Evolutionary conservation across 2,329 filamentous ascomycete species (phyloP).

Genomic region (Rugonectria rugulosa): DNA sequence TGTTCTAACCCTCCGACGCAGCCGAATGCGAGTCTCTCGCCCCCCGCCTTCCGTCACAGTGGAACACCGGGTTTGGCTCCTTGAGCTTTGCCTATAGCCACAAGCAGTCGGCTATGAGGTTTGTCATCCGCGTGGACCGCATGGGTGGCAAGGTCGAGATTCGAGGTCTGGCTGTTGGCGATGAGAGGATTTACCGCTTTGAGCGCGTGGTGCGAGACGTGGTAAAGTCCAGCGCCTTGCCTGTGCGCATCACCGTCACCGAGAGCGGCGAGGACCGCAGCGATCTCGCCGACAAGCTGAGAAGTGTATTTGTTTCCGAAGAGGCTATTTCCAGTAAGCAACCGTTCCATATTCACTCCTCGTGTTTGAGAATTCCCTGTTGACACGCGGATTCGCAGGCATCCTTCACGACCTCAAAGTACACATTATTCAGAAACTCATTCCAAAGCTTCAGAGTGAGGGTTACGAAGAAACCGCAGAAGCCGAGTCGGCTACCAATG

Average conservation of each 20-base stretch:
- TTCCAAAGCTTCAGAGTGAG: constrained; percentile 78
- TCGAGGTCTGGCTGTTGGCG: constrained; percentile 78
- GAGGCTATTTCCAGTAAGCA: constrained; percentile 63
- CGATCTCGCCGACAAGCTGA: constrained; percentile 56
- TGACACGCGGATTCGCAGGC: constrained; percentile 48
- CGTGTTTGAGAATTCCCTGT: neutral
- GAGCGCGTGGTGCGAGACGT: constrained; percentile 78
- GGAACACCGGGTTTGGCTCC: constrained; percentile 77
- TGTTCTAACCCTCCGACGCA: constrained; percentile 25
- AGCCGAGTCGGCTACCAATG: constrained; percentile 52
- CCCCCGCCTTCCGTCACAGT: constrained; percentile 74
- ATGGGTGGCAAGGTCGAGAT: constrained; percentile 86
- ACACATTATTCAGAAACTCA: constrained; percentile 83
- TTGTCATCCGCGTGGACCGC: constrained; percentile 81
- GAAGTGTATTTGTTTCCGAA: constrained; percentile 76
- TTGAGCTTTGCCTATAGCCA: constrained; percentile 90
- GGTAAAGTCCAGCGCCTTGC: constrained; percentile 66
- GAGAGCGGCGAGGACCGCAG: constrained; percentile 58
- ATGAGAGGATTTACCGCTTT: constrained; percentile 81
- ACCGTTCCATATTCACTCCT: neutral
- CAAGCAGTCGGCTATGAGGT: constrained; percentile 83
- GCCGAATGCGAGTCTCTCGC: constrained; percentile 62
- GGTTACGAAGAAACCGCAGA: constrained; percentile 73
- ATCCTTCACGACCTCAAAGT: constrained; percentile 77
- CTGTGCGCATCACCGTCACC: constrained; percentile 61